Evolutionary conservation across 257 asterid genomes (phyloP).

Genomic region (Lithospermum erythrorhizon): DNA sequence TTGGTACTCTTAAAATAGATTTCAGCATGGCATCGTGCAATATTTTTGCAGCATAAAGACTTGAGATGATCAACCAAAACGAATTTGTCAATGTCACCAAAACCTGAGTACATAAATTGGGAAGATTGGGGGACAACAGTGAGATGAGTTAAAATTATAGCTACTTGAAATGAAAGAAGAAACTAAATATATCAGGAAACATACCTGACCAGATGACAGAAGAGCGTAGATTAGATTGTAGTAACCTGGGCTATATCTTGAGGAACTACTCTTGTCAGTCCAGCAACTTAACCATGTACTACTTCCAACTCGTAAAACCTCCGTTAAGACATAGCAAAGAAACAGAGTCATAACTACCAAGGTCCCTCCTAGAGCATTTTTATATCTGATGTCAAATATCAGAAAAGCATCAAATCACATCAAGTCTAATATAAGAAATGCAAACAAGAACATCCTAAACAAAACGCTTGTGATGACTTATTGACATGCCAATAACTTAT

Average conservation of each 20-base stretch:
- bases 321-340: slow-evolving; percentile 52
- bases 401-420: not conserved
- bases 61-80: slow-evolving; percentile 67
- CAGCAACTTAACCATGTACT: slow-evolving; percentile 93
- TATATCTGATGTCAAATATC: slow-evolving; percentile 41
- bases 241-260: slow-evolving; percentile 38
- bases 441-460: too few relatives aligned
- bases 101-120: slow-evolving; percentile 33
- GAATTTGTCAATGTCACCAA: slow-evolving; percentile 65
- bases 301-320: slow-evolving; percentile 65
- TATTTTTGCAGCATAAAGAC: slow-evolving; percentile 58
- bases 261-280: slow-evolving; percentile 44
- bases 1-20: slow-evolving; percentile 69
- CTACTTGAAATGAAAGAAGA: not conserved
- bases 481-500: too few relatives aligned
- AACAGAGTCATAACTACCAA: slow-evolving; percentile 76
- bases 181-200: slow-evolving; percentile 6
- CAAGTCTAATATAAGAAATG: too few relatives aligned
- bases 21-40: slow-evolving; percentile 66
- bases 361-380: slow-evolving; percentile 78
- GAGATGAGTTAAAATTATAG: not conserved
- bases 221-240: slow-evolving; percentile 57
- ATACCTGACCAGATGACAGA: slow-evolving; percentile 73
- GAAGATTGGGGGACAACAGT: not conserved
- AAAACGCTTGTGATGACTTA: too few relatives aligned